A percentile compares a stretch with the other conserved stretches of the same genome.
Conservation (phyloP, 306 rosid species). For the Citrullus colocynthis region DNA sequence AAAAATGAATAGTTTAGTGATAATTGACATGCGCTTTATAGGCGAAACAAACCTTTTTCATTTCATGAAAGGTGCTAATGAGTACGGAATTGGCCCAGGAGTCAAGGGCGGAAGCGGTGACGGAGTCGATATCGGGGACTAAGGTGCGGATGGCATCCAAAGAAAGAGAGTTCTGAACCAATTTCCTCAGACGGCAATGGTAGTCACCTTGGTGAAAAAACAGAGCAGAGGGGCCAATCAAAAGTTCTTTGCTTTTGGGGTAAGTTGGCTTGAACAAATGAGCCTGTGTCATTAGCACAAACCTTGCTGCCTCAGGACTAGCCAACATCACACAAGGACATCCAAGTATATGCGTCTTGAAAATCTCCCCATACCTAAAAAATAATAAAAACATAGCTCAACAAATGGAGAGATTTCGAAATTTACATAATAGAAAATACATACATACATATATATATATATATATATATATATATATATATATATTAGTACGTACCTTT, state of each 20-base stretch:
- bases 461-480: too few relatives aligned
- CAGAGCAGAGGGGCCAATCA: conserved; percentile 73
- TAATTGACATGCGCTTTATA: too few relatives aligned
- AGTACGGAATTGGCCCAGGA: conserved; percentile 9
- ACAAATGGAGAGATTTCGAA: neutral
- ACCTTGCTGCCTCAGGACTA: conserved; percentile 75
- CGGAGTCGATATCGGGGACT: conserved; percentile 42
- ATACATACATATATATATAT: too few relatives aligned
- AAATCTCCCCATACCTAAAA: conserved; percentile 71
- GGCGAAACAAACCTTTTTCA: conserved; percentile 44
- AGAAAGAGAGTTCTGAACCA: conserved; percentile 45
- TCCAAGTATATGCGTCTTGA: conserved; percentile 74
- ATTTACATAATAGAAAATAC: too few relatives aligned
- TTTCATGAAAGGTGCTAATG: conserved; percentile 52
- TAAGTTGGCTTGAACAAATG: conserved; percentile 79
- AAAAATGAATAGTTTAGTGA: too few relatives aligned
- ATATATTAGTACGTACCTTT: conserved; percentile 26
- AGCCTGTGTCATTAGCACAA: conserved; percentile 66
- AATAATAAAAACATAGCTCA: neutral
- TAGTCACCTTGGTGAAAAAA: conserved; percentile 68
- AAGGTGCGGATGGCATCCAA: conserved; percentile 32
- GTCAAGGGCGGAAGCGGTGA: conserved; percentile 40
- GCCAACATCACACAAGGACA: conserved; percentile 80
- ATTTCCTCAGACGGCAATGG: conserved; percentile 58
- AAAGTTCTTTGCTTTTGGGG: conserved; percentile 73